phyloP scores from a whole-genome alignment of 2,329 filamentous ascomycete genomes.

The Leptographium radiaticola region DNA sequence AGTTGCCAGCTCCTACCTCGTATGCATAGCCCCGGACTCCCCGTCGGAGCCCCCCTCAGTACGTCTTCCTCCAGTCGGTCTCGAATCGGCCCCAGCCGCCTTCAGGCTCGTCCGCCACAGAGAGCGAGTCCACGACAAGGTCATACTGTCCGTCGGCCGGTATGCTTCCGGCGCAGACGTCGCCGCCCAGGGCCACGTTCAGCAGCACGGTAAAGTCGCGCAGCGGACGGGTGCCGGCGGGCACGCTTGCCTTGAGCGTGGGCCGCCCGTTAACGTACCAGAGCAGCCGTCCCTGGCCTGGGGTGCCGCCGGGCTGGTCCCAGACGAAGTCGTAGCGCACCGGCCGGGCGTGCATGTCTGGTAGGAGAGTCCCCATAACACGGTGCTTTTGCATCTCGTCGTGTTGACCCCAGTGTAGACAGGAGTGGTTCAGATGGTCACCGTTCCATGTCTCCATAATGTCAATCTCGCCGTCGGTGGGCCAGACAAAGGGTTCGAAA shows the following conservation, averaged over 20 bases:
- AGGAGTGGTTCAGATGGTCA: constrained; percentile 5
- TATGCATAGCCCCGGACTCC: no score
- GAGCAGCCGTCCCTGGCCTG: constrained; percentile 2
- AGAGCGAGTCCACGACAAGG: constrained; percentile 3
- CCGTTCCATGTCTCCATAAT: constrained; percentile 8
- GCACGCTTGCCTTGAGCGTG: constrained; percentile 1
- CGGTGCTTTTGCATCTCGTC: constrained; percentile 5
- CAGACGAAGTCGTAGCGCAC: constrained; percentile 6
- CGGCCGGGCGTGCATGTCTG: constrained; percentile 6
- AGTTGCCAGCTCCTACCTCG: no score
- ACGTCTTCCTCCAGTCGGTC: constrained; percentile 2
- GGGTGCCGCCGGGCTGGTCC: constrained; percentile 1
- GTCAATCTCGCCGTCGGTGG: constrained; percentile 7
- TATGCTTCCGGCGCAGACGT: constrained; percentile 4
- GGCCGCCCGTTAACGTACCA: constrained; percentile 5
- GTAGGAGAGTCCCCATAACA: no score
- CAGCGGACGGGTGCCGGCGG: constrained; percentile 2
- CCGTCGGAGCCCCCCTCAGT: not conserved
- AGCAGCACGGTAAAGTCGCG: constrained; percentile 5
- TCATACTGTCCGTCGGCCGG: constrained; percentile 4
- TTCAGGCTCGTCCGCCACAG: constrained; percentile 1
- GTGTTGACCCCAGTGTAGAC: constrained; percentile 7
- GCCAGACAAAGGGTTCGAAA: constrained; percentile 4
- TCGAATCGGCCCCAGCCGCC: constrained; percentile 4
- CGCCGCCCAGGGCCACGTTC: constrained; percentile 6